A percentile compares a stretch with the other conserved stretches of the same genome.
Evolutionary conservation across 108 stramenopile species (phyloP).

Genomic region (Nannochloropsis salina): DNA sequence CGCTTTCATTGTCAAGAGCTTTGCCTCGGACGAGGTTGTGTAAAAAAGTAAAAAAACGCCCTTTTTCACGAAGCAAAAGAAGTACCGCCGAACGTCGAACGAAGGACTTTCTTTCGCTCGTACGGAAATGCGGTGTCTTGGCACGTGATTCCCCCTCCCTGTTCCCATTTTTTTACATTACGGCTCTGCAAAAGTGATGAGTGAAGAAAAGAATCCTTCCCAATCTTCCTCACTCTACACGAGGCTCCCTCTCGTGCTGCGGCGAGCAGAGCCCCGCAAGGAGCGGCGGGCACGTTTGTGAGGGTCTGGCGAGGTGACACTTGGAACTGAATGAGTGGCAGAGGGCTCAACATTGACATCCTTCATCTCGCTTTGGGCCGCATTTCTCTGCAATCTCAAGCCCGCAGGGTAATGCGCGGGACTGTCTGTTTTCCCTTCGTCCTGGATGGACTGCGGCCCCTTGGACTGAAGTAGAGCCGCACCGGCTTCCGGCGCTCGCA

Average conservation of each 20-base stretch:
- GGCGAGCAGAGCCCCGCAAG: neutral
- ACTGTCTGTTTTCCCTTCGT: neutral
- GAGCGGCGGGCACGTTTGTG: neutral
- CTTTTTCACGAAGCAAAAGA: no score
- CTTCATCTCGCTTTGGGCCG: neutral
- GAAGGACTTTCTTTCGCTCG: no score
- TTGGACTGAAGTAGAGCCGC: neutral
- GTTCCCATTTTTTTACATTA: no score
- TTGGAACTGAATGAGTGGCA: neutral
- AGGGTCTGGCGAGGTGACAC: neutral
- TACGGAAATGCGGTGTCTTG: no score
- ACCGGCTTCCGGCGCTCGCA: neutral
- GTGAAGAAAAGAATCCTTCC: no score
- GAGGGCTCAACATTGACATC: neutral
- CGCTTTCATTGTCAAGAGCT: no score
- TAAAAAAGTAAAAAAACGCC: no score
- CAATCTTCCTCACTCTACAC: neutral
- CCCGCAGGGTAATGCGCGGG: neutral
- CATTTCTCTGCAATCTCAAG: neutral
- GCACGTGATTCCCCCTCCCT: no score
- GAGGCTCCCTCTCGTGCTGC: neutral
- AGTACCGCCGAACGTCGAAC: no score
- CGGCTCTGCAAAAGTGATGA: no score
- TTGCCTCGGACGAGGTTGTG: no score
- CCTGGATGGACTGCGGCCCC: neutral